Evolutionary conservation across 768 basidiomycete species (phyloP).

Genomic region (Tubosaeta sp.): DNA sequence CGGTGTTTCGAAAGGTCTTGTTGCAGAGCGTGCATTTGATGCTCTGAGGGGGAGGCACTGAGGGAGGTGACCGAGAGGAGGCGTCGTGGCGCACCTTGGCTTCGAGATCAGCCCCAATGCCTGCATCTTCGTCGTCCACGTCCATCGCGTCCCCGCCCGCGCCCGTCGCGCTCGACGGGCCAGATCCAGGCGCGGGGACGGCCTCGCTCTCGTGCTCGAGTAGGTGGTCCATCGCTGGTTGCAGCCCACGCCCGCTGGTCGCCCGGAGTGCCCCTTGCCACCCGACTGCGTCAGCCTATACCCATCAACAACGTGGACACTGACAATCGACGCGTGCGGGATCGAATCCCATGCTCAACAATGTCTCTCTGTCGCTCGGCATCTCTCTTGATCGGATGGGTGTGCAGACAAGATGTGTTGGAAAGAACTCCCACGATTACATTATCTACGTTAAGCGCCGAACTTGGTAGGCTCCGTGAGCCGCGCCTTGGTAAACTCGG

Average conservation of each 20-base stretch:
- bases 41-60: conserved; percentile 40
- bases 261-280: conserved; percentile 86
- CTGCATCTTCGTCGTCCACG: conserved; percentile 68
- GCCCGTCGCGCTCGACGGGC: conserved; percentile 5
- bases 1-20: conserved; percentile 83
- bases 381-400: too few species aligned
- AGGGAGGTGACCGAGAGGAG: background rate
- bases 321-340: conserved; percentile 78
- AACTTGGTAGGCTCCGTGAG: too few species aligned
- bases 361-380: conserved; percentile 63
- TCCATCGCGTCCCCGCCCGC: conserved; percentile 37
- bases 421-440: too few species aligned
- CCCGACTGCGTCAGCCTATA: too few species aligned
- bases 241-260: conserved; percentile 78
- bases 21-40: conserved; percentile 83
- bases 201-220: conserved; percentile 74
- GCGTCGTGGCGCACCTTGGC: conserved; percentile 51
- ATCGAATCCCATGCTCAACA: conserved; percentile 88
- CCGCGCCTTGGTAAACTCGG: background rate
- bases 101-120: conserved; percentile 45
- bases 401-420: background rate
- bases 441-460: too few species aligned
- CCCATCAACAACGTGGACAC: conserved; percentile 22
- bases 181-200: conserved; percentile 55
- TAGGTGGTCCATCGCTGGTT: conserved; percentile 88